Conservation (phyloP, 1,139 yeast genomes). For the Taphrina wiesneri region DNA sequence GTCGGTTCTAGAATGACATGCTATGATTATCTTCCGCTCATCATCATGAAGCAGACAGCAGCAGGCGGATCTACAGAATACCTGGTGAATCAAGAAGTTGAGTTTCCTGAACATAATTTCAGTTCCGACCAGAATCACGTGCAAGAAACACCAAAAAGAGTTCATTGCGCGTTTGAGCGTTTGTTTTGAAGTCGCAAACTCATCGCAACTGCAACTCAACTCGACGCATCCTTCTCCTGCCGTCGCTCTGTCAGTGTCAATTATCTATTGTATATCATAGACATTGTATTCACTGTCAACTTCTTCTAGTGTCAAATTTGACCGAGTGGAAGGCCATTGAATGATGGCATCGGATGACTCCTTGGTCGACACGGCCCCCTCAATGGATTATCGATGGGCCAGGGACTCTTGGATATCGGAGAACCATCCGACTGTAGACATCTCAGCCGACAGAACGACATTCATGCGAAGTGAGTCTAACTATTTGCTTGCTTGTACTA, state of each 20-base stretch:
- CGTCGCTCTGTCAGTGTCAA: background rate
- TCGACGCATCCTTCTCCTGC: background rate
- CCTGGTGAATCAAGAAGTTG: background rate
- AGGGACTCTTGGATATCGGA: slow-evolving; percentile 21
- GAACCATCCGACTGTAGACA: slow-evolving; percentile 24
- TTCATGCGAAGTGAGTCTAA: background rate
- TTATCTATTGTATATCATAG: background rate
- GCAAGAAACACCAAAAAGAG: background rate
- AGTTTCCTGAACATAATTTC: background rate
- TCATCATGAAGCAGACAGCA: too few relatives aligned
- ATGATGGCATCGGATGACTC: slow-evolving; percentile 11
- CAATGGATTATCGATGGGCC: slow-evolving; percentile 14
- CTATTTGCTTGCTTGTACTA: too few relatives aligned
- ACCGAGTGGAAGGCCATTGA: background rate
- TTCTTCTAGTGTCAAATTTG: too few relatives aligned
- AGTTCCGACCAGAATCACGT: background rate
- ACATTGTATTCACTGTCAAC: too few relatives aligned
- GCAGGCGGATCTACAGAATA: background rate
- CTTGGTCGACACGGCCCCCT: slow-evolving; percentile 14
- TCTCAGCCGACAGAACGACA: slow-evolving; percentile 1
- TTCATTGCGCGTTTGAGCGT: too few relatives aligned
- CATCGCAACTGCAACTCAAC: background rate
- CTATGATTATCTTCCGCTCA: too few relatives aligned
- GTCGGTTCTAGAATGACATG: too few relatives aligned
- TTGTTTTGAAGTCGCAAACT: slow-evolving; percentile 13